These are phyloP conservation scores for Chenopodium berlandieri DNA, from an alignment of 148 eudicot genomes.

Conservation along the genomic window DNA sequence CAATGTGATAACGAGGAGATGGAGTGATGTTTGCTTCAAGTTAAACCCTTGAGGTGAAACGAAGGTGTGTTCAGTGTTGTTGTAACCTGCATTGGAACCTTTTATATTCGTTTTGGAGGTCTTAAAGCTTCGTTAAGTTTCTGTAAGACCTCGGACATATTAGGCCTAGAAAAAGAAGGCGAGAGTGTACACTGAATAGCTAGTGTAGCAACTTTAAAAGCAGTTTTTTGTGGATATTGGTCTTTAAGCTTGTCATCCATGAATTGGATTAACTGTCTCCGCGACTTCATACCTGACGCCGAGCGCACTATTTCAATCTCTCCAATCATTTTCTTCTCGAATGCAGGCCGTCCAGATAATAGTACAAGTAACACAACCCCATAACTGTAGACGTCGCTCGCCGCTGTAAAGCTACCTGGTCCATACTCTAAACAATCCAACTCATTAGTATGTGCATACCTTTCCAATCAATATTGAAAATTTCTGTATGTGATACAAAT, in stretches of 20 bases:
- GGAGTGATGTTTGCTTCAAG: too few species aligned
- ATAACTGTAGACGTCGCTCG: conserved; percentile 67
- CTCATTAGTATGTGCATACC: background rate
- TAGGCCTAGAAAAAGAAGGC: conserved; percentile 44
- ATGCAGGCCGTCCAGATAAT: conserved; percentile 68
- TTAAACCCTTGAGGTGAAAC: too few species aligned
- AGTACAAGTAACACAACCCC: conserved; percentile 77
- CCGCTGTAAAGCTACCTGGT: conserved; percentile 66
- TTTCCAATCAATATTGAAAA: background rate
- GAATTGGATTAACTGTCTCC: conserved; percentile 60
- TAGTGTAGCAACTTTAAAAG: conserved; percentile 52
- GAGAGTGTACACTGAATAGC: conserved; percentile 42
- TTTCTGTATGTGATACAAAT: too few species aligned
- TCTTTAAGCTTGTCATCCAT: conserved; percentile 79
- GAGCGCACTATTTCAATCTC: conserved; percentile 33
- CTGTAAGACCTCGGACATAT: conserved; percentile 64
- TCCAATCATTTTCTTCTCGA: conserved; percentile 55
- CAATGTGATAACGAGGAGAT: too few species aligned
- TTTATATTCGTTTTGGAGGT: conserved; percentile 28
- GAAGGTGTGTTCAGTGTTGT: too few species aligned
- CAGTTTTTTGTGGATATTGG: conserved; percentile 79
- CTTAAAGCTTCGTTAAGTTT: conserved; percentile 63
- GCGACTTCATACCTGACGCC: conserved; percentile 16
- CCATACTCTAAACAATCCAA: background rate
- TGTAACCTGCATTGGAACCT: background rate